phyloP scores from a whole-genome alignment of 306 rosid genomes.

The Dicorynia guianensis region DNA sequence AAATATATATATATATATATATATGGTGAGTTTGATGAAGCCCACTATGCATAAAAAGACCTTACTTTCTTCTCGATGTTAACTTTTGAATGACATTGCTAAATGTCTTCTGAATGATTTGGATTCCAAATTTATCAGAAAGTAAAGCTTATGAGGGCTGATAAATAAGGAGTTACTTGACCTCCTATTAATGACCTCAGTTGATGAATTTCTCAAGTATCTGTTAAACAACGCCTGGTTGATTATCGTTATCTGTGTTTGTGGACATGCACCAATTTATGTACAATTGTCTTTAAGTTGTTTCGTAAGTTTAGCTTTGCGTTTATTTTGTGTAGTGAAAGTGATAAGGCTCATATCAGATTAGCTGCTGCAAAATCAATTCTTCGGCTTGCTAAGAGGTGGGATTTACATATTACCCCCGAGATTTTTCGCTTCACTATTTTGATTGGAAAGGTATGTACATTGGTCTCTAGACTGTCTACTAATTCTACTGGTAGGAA shows the following conservation, averaged over 20 bases:
- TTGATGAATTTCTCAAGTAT: conserved; percentile 6
- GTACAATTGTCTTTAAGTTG: not conserved
- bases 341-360: conserved; percentile 62
- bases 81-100: not conserved
- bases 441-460: conserved; percentile 70
- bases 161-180: conserved; percentile 12
- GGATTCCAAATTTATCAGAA: not conserved
- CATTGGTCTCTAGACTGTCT: conserved; percentile 33
- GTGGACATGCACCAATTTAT: not conserved
- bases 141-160: not conserved
- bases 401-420: conserved; percentile 85
- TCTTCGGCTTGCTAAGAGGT: conserved; percentile 80
- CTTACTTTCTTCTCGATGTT: not conserved
- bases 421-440: conserved; percentile 63
- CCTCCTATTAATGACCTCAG: not conserved
- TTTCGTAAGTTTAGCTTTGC: conserved; percentile 23
- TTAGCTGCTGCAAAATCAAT: conserved; percentile 88
- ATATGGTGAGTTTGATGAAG: not conserved
- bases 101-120: too few species aligned
- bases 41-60: not conserved
- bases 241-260: not conserved
- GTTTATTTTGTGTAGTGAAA: conserved; percentile 57
- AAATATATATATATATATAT: too few species aligned
- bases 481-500: conserved; percentile 20
- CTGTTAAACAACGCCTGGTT: conserved; percentile 2